These are phyloP conservation scores for Cryptococcus wingfieldii DNA, from an alignment of 1,284 basidiomycete genomes.

Conservation along the genomic window DNA sequence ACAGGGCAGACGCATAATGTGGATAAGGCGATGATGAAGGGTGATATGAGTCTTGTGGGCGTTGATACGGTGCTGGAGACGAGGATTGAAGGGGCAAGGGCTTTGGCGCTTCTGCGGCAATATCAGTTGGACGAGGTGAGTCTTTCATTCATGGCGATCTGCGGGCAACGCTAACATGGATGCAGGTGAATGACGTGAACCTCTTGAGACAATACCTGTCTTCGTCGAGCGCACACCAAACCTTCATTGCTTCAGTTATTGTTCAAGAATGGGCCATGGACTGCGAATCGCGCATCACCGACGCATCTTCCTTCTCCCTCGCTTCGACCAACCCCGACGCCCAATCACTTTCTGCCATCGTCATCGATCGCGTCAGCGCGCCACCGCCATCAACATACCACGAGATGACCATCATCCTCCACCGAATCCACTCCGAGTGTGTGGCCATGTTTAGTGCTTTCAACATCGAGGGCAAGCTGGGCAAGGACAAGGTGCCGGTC, in stretches of 20 bases:
- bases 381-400: conserved; percentile 76
- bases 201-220: conserved; percentile 73
- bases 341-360: conserved; percentile 60
- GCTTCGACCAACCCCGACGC: conserved; percentile 56
- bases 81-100: conserved; percentile 73
- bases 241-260: conserved; percentile 76
- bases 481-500: conserved; percentile 70
- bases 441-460: conserved; percentile 75
- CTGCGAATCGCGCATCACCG: conserved; percentile 11
- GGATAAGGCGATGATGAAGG: conserved; percentile 91
- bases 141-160: not conserved
- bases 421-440: conserved; percentile 77
- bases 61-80: conserved; percentile 77
- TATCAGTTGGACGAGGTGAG: conserved; percentile 11
- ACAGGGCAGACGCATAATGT: conserved; percentile 68
- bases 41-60: conserved; percentile 81
- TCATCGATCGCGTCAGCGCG: conserved; percentile 69
- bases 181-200: conserved; percentile 47
- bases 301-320: conserved; percentile 11
- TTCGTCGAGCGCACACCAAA: conserved; percentile 87
- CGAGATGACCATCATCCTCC: conserved; percentile 82
- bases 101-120: conserved; percentile 57
- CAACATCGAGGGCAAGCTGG: conserved; percentile 76
- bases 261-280: conserved; percentile 82
- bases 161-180: not conserved